Evolutionary conservation across 1,139 yeast genomes (phyloP).

Genomic region (Scheffersomyces lignicola): DNA sequence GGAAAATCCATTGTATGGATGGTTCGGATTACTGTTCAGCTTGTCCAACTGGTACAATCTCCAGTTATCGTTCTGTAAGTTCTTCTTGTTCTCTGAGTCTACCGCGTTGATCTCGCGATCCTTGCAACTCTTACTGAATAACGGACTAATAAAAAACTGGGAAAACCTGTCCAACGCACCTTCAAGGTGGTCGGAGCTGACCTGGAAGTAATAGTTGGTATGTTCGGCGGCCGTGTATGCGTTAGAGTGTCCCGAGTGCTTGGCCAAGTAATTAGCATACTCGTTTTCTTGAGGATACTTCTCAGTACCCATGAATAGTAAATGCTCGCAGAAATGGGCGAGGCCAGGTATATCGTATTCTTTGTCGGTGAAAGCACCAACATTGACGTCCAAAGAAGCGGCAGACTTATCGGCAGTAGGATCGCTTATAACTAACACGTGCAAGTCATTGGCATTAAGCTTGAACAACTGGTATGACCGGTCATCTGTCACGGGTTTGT

Average conservation of each 20-base stretch:
- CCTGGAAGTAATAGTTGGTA: constrained; percentile 89
- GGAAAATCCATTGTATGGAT: constrained; percentile 74
- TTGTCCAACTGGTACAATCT: constrained; percentile 83
- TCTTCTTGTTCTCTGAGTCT: constrained; percentile 93
- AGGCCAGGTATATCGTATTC: constrained; percentile 69
- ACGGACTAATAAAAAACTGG: constrained; percentile 85
- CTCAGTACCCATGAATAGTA: constrained; percentile 93
- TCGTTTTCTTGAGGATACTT: constrained; percentile 93
- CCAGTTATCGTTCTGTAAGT: constrained; percentile 88
- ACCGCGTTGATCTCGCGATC: constrained; percentile 94
- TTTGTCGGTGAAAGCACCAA: constrained; percentile 86
- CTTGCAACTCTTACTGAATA: constrained; percentile 77
- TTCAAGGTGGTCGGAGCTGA: constrained; percentile 69
- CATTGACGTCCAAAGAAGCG: constrained; percentile 89
- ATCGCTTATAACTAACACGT: constrained; percentile 78
- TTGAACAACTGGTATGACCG: constrained; percentile 68
- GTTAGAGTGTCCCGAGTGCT: constrained; percentile 65
- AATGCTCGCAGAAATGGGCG: constrained; percentile 96
- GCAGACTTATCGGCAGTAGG: constrained; percentile 88
- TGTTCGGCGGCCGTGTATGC: constrained; percentile 90
- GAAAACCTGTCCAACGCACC: constrained; percentile 93
- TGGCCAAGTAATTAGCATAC: constrained; percentile 72
- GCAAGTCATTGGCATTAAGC: constrained; percentile 61
- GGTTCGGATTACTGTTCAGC: constrained; percentile 65
- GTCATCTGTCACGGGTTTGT: constrained; percentile 73